Evolutionary conservation across 805 yeast genomes (phyloP), one percentile per base, ranked within the genome.

Genomic region (Ogataea saltuana): DNA sequence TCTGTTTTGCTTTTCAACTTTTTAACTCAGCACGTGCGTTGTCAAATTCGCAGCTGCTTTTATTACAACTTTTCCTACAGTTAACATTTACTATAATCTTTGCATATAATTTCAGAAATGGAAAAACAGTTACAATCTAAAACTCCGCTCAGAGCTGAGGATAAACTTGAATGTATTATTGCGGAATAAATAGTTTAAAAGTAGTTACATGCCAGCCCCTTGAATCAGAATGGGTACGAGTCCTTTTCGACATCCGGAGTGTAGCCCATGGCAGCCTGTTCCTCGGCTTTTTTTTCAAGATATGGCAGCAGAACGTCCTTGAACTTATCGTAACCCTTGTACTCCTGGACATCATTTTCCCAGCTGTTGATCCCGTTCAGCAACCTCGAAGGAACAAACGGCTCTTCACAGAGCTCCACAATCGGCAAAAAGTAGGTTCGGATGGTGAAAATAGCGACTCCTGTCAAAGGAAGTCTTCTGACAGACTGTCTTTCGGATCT

Each of bases 401-500:
- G 85, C 60, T 82, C 87, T 50, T 76, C 55, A 45, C 76, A 74
- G 37, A 82, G 58, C 46, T 79, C 73, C 3, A 66, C 63, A 22
- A 81, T 55, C 6, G 85, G 85, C 17, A 73, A 53, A 58, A 81
- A 80, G 54, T 81, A 81, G 1, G 87, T 82, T 52, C 87, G 67
- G 37, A 81, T 69, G 17, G 86, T 81, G 61, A 81, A 82, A 2
- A 76, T 63, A 17, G 72, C 65, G 10, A 75, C 83, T 9, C 87
- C 86, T 3, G 78, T 60, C 28, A 70, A 63, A 11, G 88, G 87
- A 44, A 81, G 65, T 54, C 84, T 68, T 52, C 86, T 69, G 39
- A 81, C 65, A 35, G 81, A 70, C 57, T 81, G 88, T 59, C 88
- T 67, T 57, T 82, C 88, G 20, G 83, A 76, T 50, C 88, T 70